phyloP scores from a whole-genome alignment of 129 eudicot genomes.

The Flaveria trinervia region DNA sequence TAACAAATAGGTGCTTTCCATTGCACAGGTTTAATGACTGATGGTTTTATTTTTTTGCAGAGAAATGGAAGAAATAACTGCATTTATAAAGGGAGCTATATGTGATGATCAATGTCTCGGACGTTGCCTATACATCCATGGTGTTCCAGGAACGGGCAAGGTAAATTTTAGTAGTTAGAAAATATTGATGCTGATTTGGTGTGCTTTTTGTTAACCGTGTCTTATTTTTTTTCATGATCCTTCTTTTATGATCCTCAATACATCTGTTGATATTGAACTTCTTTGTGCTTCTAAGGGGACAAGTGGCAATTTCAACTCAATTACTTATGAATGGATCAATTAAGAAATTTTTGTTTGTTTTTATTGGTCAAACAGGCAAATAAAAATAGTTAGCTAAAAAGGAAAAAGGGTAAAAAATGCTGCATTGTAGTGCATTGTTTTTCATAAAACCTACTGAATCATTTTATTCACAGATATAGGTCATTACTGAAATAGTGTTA shows the following conservation, averaged over 20 bases:
- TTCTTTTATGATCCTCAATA: neutral
- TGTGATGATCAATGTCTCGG: constrained; percentile 98
- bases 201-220: neutral
- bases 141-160: constrained; percentile 99
- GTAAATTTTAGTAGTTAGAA: constrained; percentile 31
- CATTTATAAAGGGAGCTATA: constrained; percentile 86
- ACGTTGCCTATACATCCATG: constrained; percentile 95
- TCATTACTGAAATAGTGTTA: neutral
- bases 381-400: neutral
- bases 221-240: neutral
- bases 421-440: neutral
- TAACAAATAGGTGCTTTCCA: constrained; percentile 12
- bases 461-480: neutral
- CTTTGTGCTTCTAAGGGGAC: constrained; percentile 5
- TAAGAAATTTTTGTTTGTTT: neutral
- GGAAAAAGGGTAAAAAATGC: neutral
- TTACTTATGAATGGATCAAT: neutral
- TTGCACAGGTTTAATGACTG: neutral
- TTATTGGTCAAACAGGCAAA: neutral
- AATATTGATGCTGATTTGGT: constrained; percentile 8
- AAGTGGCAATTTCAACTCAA: neutral
- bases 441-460: neutral
- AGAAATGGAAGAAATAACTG: constrained; percentile 87
- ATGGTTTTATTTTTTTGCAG: constrained; percentile 36
- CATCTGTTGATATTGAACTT: neutral